Evolutionary conservation across 78 protist species (phyloP).

Genomic region (Emiliania huxleyi): DNA sequence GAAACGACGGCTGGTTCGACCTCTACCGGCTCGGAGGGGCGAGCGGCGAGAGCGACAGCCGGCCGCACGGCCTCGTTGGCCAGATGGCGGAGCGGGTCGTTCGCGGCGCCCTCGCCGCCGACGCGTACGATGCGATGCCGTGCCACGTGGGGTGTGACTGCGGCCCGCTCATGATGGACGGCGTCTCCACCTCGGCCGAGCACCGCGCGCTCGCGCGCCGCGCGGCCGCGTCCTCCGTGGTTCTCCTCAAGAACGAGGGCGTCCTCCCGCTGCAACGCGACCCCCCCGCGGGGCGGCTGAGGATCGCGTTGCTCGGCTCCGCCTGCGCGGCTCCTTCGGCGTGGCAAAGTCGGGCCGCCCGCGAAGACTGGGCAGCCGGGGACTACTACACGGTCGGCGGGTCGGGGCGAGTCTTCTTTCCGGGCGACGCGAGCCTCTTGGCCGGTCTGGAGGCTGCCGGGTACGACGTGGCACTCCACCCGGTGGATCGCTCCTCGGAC

Average conservation of each 20-base stretch:
- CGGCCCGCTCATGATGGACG: too few species aligned
- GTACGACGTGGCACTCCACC: neutral
- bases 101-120: neutral
- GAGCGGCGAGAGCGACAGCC: neutral
- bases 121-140: neutral
- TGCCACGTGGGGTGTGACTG: neutral
- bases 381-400: neutral
- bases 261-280: neutral
- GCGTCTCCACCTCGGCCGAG: neutral
- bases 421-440: neutral
- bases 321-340: neutral
- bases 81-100: conserved; percentile 47
- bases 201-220: neutral
- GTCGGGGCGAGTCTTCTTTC: neutral
- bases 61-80: neutral
- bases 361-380: neutral
- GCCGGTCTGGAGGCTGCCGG: neutral
- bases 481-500: neutral
- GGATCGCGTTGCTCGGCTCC: neutral
- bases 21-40: neutral
- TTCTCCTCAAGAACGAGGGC: conserved; percentile 31
- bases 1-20: neutral
- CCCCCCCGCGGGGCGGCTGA: neutral
- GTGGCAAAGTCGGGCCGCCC: too few species aligned
- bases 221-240: neutral